phyloP scores from a whole-genome alignment of 805 yeast species.

The Metschnikowia gelsemii region DNA sequence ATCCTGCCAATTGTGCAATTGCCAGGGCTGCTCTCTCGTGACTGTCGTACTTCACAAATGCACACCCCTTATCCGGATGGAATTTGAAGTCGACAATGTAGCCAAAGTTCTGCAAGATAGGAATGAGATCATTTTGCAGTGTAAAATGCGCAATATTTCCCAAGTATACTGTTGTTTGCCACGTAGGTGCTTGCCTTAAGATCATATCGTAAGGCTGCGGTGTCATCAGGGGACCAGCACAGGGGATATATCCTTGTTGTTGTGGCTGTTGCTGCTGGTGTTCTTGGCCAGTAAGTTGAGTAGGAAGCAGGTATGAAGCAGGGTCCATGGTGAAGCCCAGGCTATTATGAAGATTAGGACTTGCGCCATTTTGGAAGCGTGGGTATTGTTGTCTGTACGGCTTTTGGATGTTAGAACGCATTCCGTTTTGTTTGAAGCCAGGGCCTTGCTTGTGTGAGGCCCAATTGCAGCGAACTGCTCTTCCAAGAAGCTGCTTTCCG shows the following conservation, averaged over 20 bases:
- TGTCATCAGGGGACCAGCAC: slow-evolving; percentile 29
- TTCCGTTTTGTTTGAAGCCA: slow-evolving; percentile 1
- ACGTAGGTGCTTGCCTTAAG: slow-evolving; percentile 72
- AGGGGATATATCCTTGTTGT: slow-evolving; percentile 2
- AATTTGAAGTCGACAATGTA: slow-evolving; percentile 77
- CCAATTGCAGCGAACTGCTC: slow-evolving; percentile 85
- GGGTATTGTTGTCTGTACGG: slow-evolving; percentile 9
- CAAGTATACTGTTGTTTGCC: slow-evolving; percentile 83
- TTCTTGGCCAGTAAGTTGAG: slow-evolving; percentile 9
- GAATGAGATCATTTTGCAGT: slow-evolving; percentile 68
- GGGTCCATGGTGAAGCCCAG: slow-evolving; percentile 4
- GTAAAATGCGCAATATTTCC: slow-evolving; percentile 82
- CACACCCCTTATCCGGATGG: slow-evolving; percentile 81
- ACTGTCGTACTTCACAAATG: slow-evolving; percentile 81
- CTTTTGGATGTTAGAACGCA: slow-evolving; percentile 7
- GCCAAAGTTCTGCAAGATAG: slow-evolving; percentile 76
- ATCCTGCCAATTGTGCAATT: slow-evolving; percentile 73
- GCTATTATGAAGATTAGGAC: slow-evolving; percentile 1
- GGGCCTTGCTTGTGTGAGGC: slow-evolving; percentile 64
- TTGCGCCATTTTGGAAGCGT: slow-evolving; percentile 3
- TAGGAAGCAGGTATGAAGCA: slow-evolving; percentile 7
- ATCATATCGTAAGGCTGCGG: slow-evolving; percentile 70
- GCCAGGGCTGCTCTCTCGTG: slow-evolving; percentile 90
- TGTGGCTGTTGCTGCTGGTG: not conserved
- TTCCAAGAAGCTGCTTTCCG: slow-evolving; percentile 68